Base-by-base conservation (phyloP, 2,329 filamentous ascomycete genomes). In the Fusarium papillatum region DNA sequence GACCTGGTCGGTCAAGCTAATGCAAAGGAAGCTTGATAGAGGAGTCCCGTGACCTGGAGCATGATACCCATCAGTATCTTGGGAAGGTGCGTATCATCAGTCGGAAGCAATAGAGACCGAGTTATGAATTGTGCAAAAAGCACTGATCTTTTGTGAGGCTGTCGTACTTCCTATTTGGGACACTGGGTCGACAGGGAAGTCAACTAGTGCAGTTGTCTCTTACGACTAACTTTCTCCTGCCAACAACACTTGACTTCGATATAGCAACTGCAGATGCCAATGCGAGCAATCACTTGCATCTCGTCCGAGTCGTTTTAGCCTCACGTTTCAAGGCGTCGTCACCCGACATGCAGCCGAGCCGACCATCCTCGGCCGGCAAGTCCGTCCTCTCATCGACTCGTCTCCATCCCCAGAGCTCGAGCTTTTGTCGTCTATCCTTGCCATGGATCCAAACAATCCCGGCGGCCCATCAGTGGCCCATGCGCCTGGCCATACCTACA, bases 241-340 rank as follows among this genome's bases (percentile, higher is more conserved):
- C 29, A 34, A 34, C 29, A 57, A 57, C 29, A 57, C 53, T 48
- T 48, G 22, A 48, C 43, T 57, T 34, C 19, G 26, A 29, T 31
- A 57, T 57, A 57, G 26, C 50, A 57, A 36, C 53, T 34, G 53
- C 53, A 57, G 29, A 57, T 57, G 53, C 53, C 53, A 57, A 57
- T 57, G 53, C 55, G 34, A 60, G 26, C 39, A 63, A 63, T 46
- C 43, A 50, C 64, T 38, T 46, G 38, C 64, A 66, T 66, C 64
- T 66, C 64, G 36, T 66, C 55, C 24, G 8, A 22, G 14, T 26
- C 48, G 64, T 66, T 66, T 61, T 66, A 66, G 64, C 38, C 36
- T 66, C 39, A 13, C 39, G 64, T 66, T 61, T 66, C 39, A 48
- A 66, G 19, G n/a, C 50, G 22, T 46, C 39, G 34, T 38, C 38